Evolutionary conservation across 306 rosid species (phyloP).

Genomic region (Quercus cerris): DNA sequence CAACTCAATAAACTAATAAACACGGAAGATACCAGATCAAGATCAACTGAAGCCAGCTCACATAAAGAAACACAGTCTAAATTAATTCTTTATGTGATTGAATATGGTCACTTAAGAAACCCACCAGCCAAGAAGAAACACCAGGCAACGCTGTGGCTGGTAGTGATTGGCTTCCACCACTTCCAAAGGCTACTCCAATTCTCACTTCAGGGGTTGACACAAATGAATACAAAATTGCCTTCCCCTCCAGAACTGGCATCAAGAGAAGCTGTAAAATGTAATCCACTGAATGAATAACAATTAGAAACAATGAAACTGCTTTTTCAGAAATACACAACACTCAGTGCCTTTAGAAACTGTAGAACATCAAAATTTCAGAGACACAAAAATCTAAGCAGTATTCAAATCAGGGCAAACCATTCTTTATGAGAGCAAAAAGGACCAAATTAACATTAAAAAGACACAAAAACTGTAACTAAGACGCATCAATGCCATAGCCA

Average conservation of each 20-base stretch:
- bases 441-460: neutral
- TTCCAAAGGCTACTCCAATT: constrained; percentile 94
- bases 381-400: neutral
- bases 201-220: constrained; percentile 84
- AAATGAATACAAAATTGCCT: constrained; percentile 76
- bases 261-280: constrained; percentile 64
- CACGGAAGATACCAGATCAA: neutral
- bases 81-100: neutral
- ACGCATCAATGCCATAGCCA: neutral
- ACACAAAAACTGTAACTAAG: neutral
- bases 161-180: constrained; percentile 92
- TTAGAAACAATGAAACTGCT: constrained; percentile 1
- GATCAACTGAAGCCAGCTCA: neutral
- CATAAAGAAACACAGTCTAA: neutral
- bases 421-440: neutral
- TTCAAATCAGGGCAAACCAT: neutral
- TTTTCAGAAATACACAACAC: constrained; percentile 7
- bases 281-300: constrained; percentile 17
- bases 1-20: neutral
- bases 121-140: constrained; percentile 94
- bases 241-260: constrained; percentile 82
- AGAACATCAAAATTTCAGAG: neutral
- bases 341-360: neutral
- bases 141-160: constrained; percentile 97
- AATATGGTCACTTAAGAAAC: constrained; percentile 13